Percentiles rank a stretch among this genome's conserved stretches.
phyloP scores from a whole-genome alignment of 2,329 filamentous ascomycete species.

The Fusarium veterinarium region DNA sequence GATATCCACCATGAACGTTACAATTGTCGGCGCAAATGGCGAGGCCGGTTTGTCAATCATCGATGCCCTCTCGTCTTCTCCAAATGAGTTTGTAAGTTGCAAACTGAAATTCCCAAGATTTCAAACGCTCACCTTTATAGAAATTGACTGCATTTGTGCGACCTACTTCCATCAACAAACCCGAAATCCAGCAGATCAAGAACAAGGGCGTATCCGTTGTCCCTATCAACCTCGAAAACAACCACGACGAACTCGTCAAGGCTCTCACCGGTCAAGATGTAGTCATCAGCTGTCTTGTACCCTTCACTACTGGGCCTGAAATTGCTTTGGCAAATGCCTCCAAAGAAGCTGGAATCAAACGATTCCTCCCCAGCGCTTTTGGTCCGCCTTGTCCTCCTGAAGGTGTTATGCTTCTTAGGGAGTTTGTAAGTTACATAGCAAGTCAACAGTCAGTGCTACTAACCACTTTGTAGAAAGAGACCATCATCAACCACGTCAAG shows the following conservation, averaged over 20 bases:
- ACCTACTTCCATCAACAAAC: constrained; percentile 29
- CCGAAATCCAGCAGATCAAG: constrained; percentile 12
- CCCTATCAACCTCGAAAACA: constrained; percentile 6
- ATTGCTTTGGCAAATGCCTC: constrained; percentile 22
- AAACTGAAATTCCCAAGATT: not conserved
- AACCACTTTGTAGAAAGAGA: constrained; percentile 55
- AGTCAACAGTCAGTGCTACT: not conserved
- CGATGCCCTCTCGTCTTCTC: constrained; percentile 13
- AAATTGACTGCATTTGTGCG: constrained; percentile 27
- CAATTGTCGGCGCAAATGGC: constrained; percentile 34
- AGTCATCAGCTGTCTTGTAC: constrained; percentile 15
- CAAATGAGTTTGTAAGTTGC: constrained; percentile 22
- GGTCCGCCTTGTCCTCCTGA: constrained; percentile 14
- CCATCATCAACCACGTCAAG: constrained; percentile 61
- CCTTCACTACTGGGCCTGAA: not conserved
- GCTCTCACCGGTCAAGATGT: constrained; percentile 22
- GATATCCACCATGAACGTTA: constrained; percentile 29
- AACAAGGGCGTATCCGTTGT: constrained; percentile 19
- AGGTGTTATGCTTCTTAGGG: constrained; percentile 23
- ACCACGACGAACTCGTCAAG: constrained; percentile 21
- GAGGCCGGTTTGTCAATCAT: constrained; percentile 28
- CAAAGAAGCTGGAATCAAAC: constrained; percentile 30
- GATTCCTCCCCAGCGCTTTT: constrained; percentile 29
- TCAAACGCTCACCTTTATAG: not conserved
- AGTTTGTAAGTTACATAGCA: constrained; percentile 4